Base-by-base conservation (phyloP, 1,284 basidiomycete species). In the Trametes polyzona region DNA sequence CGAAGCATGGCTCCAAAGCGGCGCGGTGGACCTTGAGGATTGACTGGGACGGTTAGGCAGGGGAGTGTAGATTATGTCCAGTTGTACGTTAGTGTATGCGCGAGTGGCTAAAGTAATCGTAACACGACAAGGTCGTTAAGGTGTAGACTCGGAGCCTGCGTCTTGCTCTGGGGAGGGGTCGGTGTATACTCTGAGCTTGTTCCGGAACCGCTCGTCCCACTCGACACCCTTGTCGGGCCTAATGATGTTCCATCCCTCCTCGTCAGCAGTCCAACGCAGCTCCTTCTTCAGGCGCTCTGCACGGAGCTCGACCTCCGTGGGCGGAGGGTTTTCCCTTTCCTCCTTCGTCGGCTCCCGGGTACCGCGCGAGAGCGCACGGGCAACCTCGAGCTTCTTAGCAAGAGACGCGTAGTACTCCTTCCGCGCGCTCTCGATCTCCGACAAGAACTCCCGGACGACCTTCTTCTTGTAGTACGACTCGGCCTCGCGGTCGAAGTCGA, bases 281-380 rank as follows among this genome's bases (percentile, higher is more conserved):
- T 98, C 95, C 76, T 94, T 95, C 73, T 89, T 89, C 73, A 93
- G 73, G 57, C 93, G 79, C 74, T 95, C 92, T 21, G 87, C 86
- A 44, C 87, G 83, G 47, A 98, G 78, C 68, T 96, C 92, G 23
- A 92, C 86, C 74, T 98, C 93, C 1, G 90, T 95, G 33, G 86
- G 87, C 6, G 95, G 93, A 2, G 93, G 92, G 65, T 92, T 86
- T 40, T 82, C 82, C 58, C 77, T 72, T 75, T 98, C 96, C 55
- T 92, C 90, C 69, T 91, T 90, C 7, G 92, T 96, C 16, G 89
- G 86, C 67, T 95, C 90, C n/a, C 95, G 82, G 40, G 83, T 83
- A 2, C 93, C 87, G 5, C 84, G 80, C 3, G 89, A 85, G 21
- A 97, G 81, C 39, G 85, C 87, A 12, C 96, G 85, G 7, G 94